Base-by-base conservation (phyloP, 192 early-diverging fungal species). In the Mortierella claussenii region DNA sequence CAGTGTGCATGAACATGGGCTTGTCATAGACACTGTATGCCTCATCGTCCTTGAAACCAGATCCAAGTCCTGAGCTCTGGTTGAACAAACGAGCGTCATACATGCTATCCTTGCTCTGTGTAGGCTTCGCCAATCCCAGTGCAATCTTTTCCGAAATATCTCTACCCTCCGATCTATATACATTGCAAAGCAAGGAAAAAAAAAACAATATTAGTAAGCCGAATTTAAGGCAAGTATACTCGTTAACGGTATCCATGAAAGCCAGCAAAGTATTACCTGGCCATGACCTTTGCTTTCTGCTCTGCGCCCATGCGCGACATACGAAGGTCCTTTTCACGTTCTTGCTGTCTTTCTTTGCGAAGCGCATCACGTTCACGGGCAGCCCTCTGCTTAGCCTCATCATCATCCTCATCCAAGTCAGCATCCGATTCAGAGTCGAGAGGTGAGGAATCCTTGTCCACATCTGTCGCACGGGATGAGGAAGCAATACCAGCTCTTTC, bases 81-180 rank as follows among this genome's bases (percentile, higher is more conserved):
- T 98, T 97, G 78, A 98, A 99, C 48, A 99, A 81, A 46, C 98
- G 89, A 45, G 93, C 87, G 78, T 99, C 98, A 70, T 92, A 98
- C 90, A 98, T 85, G 47, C 92, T 89, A 50, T 99, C 98, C 75
- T 91, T 91, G 37, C 91, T 88, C 30, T 86, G 69, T 3, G 98
- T 90, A 8, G 96, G 98, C 60, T 97, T 94, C 24, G 96, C 97
- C 55, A 98, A 81, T 23, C 98, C 98, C 50, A 99, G 86, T 0
- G 98, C 98, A 54, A 99, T 93, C 79, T 97, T 98, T 83, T 99
- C 98, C 0, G 97, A 98, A 55, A 99, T 95, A 84, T 99, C 98
- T 73, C 98, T 89, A 2, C 90, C 89, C 69, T 92, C 87, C 28
- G 86, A 73, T 32, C 91, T 94, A 78, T 45, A 32, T 48, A 12